phyloP scores from a whole-genome alignment of 179 eudicot species.

The Spinacia oleracea region DNA sequence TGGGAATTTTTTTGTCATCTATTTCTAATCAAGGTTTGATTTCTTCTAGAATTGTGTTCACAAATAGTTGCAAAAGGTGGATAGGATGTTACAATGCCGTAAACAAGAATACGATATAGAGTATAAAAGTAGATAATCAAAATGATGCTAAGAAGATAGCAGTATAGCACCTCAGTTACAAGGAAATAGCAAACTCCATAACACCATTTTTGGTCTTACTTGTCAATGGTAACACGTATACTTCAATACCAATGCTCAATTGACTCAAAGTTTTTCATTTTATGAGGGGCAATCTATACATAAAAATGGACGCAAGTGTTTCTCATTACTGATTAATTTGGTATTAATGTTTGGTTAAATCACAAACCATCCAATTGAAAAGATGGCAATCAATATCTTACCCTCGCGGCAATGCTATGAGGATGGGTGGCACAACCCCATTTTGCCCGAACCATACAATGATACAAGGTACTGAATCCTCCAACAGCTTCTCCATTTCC shows the following conservation, averaged over 20 bases:
- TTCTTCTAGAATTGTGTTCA: no score
- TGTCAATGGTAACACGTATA: neutral
- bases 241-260: neutral
- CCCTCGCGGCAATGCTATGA: conserved; percentile 96
- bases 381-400: conserved; percentile 23
- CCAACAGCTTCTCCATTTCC: conserved; percentile 86
- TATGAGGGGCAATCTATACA: neutral
- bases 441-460: conserved; percentile 84
- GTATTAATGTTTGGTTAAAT: no score
- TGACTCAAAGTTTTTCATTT: neutral
- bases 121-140: neutral
- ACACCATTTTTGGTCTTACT: neutral
- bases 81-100: neutral
- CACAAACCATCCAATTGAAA: neutral
- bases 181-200: neutral
- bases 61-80: no score
- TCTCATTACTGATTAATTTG: no score
- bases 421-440: conserved; percentile 99
- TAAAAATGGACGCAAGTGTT: no score
- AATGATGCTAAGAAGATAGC: neutral
- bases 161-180: neutral
- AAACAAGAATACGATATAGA: neutral
- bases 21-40: neutral
- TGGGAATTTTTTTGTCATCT: conserved; percentile 8
- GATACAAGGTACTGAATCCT: conserved; percentile 44